Evolutionary conservation across 495 filamentous ascomycete species (phyloP), one percentile per base, ranked within the genome.

Genomic region (Diplogelasinospora grovesii): DNA sequence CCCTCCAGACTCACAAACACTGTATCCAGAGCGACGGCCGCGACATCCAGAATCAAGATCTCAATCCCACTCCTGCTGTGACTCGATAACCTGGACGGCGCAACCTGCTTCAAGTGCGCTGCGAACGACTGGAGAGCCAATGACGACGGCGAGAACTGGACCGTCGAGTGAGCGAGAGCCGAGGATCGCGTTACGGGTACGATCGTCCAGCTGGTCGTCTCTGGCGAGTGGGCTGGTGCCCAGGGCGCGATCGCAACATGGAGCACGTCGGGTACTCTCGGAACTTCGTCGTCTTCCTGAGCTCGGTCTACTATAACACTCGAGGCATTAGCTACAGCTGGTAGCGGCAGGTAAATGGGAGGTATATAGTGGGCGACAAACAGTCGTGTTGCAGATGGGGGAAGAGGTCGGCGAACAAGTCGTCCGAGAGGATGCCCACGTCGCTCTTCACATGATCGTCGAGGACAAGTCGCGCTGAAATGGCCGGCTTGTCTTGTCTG

Each of bases 371-470:
- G 31, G 21, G 27, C 3, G n/a, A 31, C 21, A 21, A 53, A 52
- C 13, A 28, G 56, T 53, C 14, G 14, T 51, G 31, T n/a, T 43
- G 49, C 15, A 57, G 56, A 41, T 74, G 70, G 18, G 81, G 84
- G 54, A 94, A 94, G 29, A 96, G 72, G 56, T 93, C 83, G 21
- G 71, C 69, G 43, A 84, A 87, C 23, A 98, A 71, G 58, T 94
- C 85, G 50, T 89, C 83, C 13, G 89, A 93, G 36, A 98, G 56
- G 30, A 92, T 77, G 32, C 86, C 92, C 22, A 88, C 76, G 46
- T 93, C 86, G n/a, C 85, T 86, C 64, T 82, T 86, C 49, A 94
- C 68, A 61, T 89, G 82, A 53, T 84, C 81, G 53, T 94, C 86
- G 23, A 90, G 70, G n/a, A 97, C 66, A 20, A 78, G 57, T 30